Percentiles rank a stretch among this genome's conserved stretches.
Conservation (phyloP, 1,284 basidiomycete genomes). For the Dichomitus squalens region DNA sequence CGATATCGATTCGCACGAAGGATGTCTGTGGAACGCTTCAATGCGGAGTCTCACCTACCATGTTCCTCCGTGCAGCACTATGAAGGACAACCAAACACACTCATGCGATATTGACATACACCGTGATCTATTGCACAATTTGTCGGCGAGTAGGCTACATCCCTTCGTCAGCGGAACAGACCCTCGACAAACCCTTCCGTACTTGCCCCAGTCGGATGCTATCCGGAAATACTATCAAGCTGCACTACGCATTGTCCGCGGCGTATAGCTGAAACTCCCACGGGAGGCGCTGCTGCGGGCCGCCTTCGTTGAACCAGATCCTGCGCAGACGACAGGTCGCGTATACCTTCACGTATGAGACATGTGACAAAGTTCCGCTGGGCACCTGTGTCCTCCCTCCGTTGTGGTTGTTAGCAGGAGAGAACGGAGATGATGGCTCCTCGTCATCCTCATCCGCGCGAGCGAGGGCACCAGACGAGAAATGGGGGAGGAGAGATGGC, state of each 20-base stretch:
- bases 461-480: slow-evolving; percentile 51
- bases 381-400: slow-evolving; percentile 44
- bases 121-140: no score
- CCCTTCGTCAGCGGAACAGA: no score
- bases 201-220: no score
- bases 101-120: no score
- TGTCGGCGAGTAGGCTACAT: no score
- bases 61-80: no score
- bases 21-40: no score
- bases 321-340: slow-evolving; percentile 80
- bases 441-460: slow-evolving; percentile 30
- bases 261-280: slow-evolving; percentile 72
- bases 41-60: no score
- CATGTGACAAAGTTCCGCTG: slow-evolving; percentile 59
- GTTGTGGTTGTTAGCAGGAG: not conserved
- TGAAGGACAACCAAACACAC: no score
- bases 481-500: slow-evolving; percentile 61
- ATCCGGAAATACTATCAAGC: no score
- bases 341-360: slow-evolving; percentile 76
- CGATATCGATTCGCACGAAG: no score
- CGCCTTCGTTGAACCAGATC: slow-evolving; percentile 74
- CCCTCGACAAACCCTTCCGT: no score
- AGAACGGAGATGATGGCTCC: slow-evolving; percentile 3
- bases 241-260: slow-evolving; percentile 10
- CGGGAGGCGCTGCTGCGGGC: slow-evolving; percentile 53